A percentile compares a stretch with the other conserved stretches of the same genome.
Evolutionary conservation across 352 stramenopile species (phyloP).

Genomic region (Pythium periplocum): DNA sequence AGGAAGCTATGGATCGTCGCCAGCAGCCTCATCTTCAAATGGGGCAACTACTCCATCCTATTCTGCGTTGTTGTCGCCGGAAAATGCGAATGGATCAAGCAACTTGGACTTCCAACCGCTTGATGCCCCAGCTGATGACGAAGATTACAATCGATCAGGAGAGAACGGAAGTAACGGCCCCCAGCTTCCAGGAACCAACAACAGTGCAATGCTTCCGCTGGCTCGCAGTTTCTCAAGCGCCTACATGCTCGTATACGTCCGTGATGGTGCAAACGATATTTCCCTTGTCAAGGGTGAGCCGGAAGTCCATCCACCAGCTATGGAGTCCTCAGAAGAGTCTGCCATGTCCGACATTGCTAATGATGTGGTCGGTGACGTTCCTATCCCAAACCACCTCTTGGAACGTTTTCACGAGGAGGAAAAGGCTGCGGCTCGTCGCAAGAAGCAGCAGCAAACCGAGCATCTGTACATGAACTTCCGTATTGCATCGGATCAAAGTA

Average conservation of each 20-base stretch:
- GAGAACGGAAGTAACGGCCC: background rate
- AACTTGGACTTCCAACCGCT: conserved; percentile 30
- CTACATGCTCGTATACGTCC: conserved; percentile 88
- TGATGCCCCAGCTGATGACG: conserved; percentile 15
- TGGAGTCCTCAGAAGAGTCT: background rate
- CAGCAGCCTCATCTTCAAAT: conserved; percentile 11
- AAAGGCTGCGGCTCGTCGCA: conserved; percentile 52
- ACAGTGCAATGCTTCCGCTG: conserved; percentile 50
- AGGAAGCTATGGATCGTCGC: conserved; percentile 66
- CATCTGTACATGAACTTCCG: conserved; percentile 79
- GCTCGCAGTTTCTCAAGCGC: conserved; percentile 71
- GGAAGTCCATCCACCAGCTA: background rate
- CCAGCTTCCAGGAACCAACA: conserved; percentile 1
- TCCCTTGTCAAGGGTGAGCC: background rate
- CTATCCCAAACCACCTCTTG: conserved; percentile 49
- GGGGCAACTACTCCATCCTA: conserved; percentile 44
- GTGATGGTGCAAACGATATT: conserved; percentile 71
- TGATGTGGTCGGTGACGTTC: conserved; percentile 23
- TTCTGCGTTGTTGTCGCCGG: conserved; percentile 44
- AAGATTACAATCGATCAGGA: background rate
- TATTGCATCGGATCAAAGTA: conserved; percentile 68
- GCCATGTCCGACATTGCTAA: background rate
- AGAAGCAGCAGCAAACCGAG: conserved; percentile 77
- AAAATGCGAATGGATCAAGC: conserved; percentile 10
- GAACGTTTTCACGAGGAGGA: conserved; percentile 79